Conservation (phyloP, 176 grass and related monocot species). For the Oryza meyeriana region DNA sequence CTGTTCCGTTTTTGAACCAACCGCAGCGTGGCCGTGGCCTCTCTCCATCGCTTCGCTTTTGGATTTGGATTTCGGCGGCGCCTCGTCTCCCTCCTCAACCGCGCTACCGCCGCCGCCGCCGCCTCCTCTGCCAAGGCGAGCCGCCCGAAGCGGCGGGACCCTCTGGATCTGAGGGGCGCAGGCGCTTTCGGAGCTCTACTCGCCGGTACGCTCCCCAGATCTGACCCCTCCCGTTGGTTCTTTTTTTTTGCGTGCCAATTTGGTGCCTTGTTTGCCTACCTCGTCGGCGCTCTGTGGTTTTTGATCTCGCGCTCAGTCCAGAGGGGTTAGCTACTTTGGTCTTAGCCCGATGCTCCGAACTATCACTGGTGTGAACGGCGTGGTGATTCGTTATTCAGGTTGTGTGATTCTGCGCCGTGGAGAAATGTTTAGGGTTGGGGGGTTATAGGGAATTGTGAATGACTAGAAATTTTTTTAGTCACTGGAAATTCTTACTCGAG, state of each 20-base stretch:
- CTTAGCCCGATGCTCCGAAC: neutral
- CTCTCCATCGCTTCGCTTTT: neutral
- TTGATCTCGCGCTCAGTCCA: neutral
- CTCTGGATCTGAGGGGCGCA: neutral
- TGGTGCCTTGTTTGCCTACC: neutral
- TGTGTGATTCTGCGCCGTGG: neutral
- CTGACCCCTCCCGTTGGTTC: neutral
- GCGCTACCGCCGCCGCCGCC: neutral
- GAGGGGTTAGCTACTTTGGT: neutral
- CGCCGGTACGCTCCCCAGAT: conserved; percentile 14
- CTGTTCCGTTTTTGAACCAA: conserved; percentile 20
- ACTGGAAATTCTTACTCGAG: neutral
- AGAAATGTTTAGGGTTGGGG: conserved; percentile 27
- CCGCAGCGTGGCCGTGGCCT: neutral
- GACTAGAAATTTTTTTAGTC: neutral
- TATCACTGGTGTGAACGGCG: neutral
- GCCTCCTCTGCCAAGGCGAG: conserved; percentile 6
- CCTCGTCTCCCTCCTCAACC: neutral
- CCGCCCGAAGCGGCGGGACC: neutral
- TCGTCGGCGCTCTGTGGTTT: neutral
- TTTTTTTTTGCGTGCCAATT: neutral
- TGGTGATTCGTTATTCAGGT: neutral
- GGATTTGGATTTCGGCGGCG: neutral
- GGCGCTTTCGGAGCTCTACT: neutral
- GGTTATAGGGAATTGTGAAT: neutral